Base-by-base conservation (phyloP, 331 rosid species). In the Malus hybrid region DNA sequence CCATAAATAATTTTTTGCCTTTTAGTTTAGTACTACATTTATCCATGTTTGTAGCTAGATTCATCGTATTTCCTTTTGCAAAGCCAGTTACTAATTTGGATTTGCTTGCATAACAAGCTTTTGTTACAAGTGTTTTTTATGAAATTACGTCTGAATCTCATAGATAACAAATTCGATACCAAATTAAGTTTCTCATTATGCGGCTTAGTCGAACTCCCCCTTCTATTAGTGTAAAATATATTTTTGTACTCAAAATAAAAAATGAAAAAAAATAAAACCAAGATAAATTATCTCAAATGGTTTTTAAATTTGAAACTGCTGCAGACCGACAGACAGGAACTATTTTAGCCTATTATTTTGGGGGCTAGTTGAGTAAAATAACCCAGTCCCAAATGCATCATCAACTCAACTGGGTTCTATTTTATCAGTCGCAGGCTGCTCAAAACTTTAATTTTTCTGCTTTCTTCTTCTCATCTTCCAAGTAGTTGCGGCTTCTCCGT, bases 191-290 rank as follows among this genome's bases (percentile, higher is more conserved):
- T 4, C 6, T 0, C 0, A 1, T 12, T 12, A 1, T 12, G 16
- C 4, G 16, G 1, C 6, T 4, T 12, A 12, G 1, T 0, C 6
- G 0, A 12, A 44, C 6, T 44, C 0, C 0, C 0, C 6, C 0
- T 1, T 0, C 2, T 0, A 4, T 39, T 39, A 39, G 0, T 39
- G 4, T 39, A 39, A 39, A 39, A 39, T 2, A 10, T 44, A 44
- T 12, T 4, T 12, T 11, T 4, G 6, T 44, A 44, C 24, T n/a
- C 0, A 6, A 15, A 24, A 20, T 1, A 3, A 2, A 11, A 15
- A 33, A 33, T 31, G 22, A 6, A 33, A 33, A 33, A 36, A 36
- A 36, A 36, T 8, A 39, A 39, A 11, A 11, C 65, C 14, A 12
- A 60, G 8, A 22, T 60, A 11, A 22, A 63, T 29, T 62, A 62